Base-by-base conservation (phyloP, 305 asterid genomes). In the Rubia peregrina region DNA sequence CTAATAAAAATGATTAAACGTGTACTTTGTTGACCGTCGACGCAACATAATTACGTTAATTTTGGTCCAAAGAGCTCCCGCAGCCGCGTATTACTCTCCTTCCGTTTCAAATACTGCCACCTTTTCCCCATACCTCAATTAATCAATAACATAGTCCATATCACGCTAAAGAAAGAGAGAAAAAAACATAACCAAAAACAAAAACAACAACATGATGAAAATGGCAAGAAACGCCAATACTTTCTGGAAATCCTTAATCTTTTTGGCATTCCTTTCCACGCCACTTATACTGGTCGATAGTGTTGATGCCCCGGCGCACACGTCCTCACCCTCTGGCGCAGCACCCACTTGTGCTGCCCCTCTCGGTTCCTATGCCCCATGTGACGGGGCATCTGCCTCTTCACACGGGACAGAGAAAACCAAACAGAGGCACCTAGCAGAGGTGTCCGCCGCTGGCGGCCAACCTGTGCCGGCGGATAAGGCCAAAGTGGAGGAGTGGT, bases 401-500 rank as follows among this genome's bases (percentile, higher is more conserved):
- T n/a, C n/a, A n/a, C n/a, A n/a, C n/a, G n/a, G n/a, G n/a, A n/a
- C n/a, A n/a, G 33, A 30, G 33, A 30, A 30, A 30, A 1, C 33
- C 33, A 30, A 30, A 6, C 44, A 1, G 14, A 17, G 57, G 57
- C 57, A 51, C 17, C 57, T 51, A 8, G 57, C 0, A 51, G 57
- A 24, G 84, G 71, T 5, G 38, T 71, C 26, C 17, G 73, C 80
- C 2, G 73, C 65, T 11, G 84, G 71, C 65, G 3, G 17, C 6
- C 19, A 14, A 7, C 67, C 65, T 0, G 76, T 84, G 19, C 98
- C 98, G 0, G 70, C 82, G 0, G 88, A 85, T 10, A 72, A 66
- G 70, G 12, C 83, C 1, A 79, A 83, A 62, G 0, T 90, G 7
- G 42, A 67, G 17, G 65, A 53, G 6, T 90, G 98, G 98, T 90